Conservation (phyloP, 345 rosid species). For the Linum usitatissimum region DNA sequence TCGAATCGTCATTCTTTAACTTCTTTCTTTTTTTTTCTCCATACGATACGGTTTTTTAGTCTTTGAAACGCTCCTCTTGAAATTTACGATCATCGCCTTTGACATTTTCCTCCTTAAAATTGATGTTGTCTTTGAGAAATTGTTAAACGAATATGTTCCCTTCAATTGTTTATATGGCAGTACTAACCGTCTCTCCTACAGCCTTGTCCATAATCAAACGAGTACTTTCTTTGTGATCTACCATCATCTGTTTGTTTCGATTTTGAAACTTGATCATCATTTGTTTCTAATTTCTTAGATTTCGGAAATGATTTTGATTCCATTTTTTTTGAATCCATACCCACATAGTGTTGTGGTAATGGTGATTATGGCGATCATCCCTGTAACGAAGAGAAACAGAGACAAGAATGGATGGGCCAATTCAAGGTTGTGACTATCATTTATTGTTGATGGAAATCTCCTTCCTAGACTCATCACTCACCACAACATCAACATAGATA, state of each 20-base stretch:
- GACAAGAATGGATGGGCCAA: conserved; percentile 12
- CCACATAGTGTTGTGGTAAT: conserved; percentile 38
- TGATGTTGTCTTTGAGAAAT: conserved; percentile 11
- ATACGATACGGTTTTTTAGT: conserved; percentile 3
- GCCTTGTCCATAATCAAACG: neutral
- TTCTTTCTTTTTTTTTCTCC: conserved; percentile 19
- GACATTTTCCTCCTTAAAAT: conserved; percentile 8
- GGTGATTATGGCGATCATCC: conserved; percentile 26
- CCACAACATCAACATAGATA: neutral
- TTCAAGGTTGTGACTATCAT: neutral
- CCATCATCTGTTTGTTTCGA: neutral
- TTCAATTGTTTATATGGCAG: conserved; percentile 32
- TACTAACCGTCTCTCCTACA: conserved; percentile 14
- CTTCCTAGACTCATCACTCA: conserved; percentile 27
- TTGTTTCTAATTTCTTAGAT: neutral
- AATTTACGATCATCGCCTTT: conserved; percentile 20
- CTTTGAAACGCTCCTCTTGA: conserved; percentile 30
- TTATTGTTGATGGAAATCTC: conserved; percentile 16
- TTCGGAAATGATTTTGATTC: neutral
- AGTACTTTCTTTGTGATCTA: neutral
- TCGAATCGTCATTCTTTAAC: conserved; percentile 36
- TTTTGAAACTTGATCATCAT: neutral
- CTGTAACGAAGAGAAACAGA: conserved; percentile 14
- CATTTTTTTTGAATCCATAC: conserved; percentile 17
- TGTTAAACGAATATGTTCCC: conserved; percentile 23